Conservation (phyloP, 257 asterid genomes). For the Solanum neorickii region DNA sequence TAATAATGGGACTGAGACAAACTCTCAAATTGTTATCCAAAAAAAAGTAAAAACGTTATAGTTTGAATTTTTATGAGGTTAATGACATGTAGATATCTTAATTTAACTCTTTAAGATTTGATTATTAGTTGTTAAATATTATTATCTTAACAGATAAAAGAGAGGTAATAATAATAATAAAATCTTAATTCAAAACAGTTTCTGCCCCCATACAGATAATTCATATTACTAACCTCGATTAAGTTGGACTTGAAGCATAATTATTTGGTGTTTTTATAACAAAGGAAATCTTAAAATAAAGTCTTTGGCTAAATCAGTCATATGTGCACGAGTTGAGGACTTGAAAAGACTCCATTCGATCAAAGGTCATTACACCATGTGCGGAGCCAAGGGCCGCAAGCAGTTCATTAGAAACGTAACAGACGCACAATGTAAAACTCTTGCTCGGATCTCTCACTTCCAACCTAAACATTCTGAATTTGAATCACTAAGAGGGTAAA, state of each 20-base stretch:
- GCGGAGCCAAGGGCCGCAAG: background rate
- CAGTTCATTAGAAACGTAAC: background rate
- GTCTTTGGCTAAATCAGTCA: background rate
- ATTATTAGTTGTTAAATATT: too few relatives aligned
- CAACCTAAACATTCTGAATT: background rate
- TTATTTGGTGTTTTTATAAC: background rate
- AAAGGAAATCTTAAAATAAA: background rate
- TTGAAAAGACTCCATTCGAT: background rate
- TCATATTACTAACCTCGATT: background rate
- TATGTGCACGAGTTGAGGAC: background rate
- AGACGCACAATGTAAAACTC: background rate
- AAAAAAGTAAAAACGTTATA: too few relatives aligned
- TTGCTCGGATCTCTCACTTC: background rate
- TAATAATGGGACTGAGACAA: background rate
- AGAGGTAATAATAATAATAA: background rate
- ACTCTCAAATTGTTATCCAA: background rate
- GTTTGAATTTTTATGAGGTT: background rate
- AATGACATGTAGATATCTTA: background rate
- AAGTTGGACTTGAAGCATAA: background rate
- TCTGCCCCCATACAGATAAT: background rate
- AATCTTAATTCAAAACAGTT: background rate
- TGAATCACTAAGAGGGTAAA: background rate
- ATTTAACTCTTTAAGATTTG: background rate
- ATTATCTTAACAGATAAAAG: background rate
- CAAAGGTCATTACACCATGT: background rate